A percentile compares a stretch with the other conserved stretches of the same genome.
Evolutionary conservation across 1,284 basidiomycete species (phyloP).

Genomic region (Fomitopsis pinicola): DNA sequence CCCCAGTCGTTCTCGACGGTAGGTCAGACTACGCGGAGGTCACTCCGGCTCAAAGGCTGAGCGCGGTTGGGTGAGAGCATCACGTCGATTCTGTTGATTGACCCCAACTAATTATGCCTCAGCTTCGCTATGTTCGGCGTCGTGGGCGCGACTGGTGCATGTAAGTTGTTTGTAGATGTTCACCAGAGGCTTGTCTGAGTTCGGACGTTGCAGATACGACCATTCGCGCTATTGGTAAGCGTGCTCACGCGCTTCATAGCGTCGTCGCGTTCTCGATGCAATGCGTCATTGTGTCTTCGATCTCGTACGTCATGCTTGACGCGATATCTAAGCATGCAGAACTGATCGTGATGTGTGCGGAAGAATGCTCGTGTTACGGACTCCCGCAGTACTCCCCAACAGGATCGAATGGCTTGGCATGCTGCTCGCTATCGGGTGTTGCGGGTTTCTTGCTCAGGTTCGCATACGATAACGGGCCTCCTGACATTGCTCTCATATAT

Average conservation of each 20-base stretch:
- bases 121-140: conserved; percentile 59
- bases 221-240: conserved; percentile 68
- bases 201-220: conserved; percentile 43
- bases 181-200: not conserved
- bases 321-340: not conserved
- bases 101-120: not conserved
- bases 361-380: conserved; percentile 41
- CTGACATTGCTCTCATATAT: not conserved
- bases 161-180: conserved; percentile 31
- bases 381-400: conserved; percentile 44
- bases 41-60: conserved; percentile 31
- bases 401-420: conserved; percentile 41
- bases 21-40: conserved; percentile 16
- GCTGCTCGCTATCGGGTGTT: conserved; percentile 45
- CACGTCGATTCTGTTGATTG: not conserved
- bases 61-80: conserved; percentile 31
- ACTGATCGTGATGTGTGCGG: not conserved
- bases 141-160: conserved; percentile 55
- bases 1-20: conserved; percentile 11
- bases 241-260: conserved; percentile 72
- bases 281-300: conserved; percentile 50
- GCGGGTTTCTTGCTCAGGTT: conserved; percentile 59
- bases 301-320: conserved; percentile 36
- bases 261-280: conserved; percentile 64
- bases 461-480: not conserved